Evolutionary conservation across 2,329 filamentous ascomycete genomes (phyloP), one percentile per base, ranked within the genome.

Genomic region (Penicillium sp.): DNA sequence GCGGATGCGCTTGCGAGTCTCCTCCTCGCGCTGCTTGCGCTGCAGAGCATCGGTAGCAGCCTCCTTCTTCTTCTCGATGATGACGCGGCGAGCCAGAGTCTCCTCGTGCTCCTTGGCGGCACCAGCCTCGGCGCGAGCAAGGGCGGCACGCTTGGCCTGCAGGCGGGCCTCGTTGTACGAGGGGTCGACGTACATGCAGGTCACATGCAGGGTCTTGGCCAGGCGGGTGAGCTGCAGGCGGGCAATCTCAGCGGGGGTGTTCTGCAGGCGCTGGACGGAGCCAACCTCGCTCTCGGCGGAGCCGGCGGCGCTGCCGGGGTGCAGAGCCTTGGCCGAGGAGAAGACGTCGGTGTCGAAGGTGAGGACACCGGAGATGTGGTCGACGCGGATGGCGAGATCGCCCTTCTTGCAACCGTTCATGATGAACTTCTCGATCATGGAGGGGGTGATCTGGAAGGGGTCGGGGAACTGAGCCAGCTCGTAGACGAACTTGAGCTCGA

Each of bases 401-500:
- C 93, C 93, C 81, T 98, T 98, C 83, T 98, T 98, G 81, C 95
- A 97, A 57, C 93, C 93, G 72, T 98, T 98, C 93, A 98, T 98
- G 78, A 98, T 97, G 78, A 98, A 98, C 76, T 97, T 98, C 78
- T 98, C 93, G 59, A 98, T 94, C 54, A 88, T 95, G 58, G 85
- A 83, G 47, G 87, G 84, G 56, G 81, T 86, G 59, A 97, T 89
- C 73, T 96, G 86, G 80, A 94, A 97, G 37, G 93, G 88, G 68
- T 95, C 90, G 9, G 93, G 93, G 79, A 98, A 98, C 66, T 93
- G 81, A 55, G 93, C 93, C 47, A 98, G 85, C 64, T 87, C 84
- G 69, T 95, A 85, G 41, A 98, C 91, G 63, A 97, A 97, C 62
- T 82, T 81, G 54, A 98, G 80, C 69, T 97, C 89, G 49, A 98